Evolutionary conservation across 148 eudicot species (phyloP).

Genomic region (Silene latifolia): DNA sequence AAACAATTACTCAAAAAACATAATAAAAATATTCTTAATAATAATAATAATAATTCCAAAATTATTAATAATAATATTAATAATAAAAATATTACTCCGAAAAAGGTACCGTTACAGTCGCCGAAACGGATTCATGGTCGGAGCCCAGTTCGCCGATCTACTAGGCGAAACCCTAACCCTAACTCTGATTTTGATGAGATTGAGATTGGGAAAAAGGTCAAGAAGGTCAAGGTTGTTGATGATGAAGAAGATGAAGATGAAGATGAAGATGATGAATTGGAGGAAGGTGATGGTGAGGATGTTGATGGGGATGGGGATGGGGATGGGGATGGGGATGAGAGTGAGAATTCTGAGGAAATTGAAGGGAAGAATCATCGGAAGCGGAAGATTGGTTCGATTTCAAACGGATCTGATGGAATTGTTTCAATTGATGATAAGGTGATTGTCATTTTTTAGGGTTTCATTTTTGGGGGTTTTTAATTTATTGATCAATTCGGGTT

Average conservation of each 20-base stretch:
- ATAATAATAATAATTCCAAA: slow-evolving; percentile 4
- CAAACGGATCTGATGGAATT: slow-evolving; percentile 31
- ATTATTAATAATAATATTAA: background rate
- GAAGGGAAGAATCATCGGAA: slow-evolving; percentile 21
- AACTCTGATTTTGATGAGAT: slow-evolving; percentile 17
- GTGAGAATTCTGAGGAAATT: slow-evolving; percentile 19
- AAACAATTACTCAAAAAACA: slow-evolving; percentile 24
- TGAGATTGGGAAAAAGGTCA: slow-evolving; percentile 18
- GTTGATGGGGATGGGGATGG: background rate
- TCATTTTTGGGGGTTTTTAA: slow-evolving; percentile 12
- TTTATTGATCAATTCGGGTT: slow-evolving; percentile 8
- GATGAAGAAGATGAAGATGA: slow-evolving; percentile 14
- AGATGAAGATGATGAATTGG: background rate
- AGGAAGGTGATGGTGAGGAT: background rate
- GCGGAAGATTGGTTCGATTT: slow-evolving; percentile 36
- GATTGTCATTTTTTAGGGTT: slow-evolving; percentile 1
- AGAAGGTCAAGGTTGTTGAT: slow-evolving; percentile 30
- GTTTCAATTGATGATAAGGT: slow-evolving; percentile 24
- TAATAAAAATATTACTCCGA: background rate
- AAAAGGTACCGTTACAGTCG: background rate
- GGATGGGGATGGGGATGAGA: background rate
- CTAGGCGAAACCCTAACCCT: slow-evolving; percentile 45
- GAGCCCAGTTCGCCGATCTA: slow-evolving; percentile 37
- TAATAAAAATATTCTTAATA: slow-evolving; percentile 2
- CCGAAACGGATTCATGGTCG: slow-evolving; percentile 19